Evolutionary conservation across 177 flowering plant species (phyloP).

Genomic region (Tripterygium wilfordii): DNA sequence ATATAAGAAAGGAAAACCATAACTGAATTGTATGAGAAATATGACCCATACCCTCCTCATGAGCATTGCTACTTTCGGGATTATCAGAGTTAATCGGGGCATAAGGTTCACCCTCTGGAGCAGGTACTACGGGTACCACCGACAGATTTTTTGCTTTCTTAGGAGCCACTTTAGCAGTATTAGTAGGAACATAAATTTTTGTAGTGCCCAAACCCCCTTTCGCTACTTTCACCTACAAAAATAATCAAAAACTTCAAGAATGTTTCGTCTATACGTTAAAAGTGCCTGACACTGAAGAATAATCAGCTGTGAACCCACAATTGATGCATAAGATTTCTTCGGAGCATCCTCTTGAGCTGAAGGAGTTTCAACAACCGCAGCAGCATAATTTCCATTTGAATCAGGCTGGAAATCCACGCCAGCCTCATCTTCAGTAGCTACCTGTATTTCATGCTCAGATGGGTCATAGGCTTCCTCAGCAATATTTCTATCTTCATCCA

Average conservation of each 20-base stretch:
- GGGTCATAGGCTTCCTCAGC: constrained; percentile 18
- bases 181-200: constrained; percentile 41
- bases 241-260: constrained; percentile 3
- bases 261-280: neutral
- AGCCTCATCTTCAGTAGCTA: constrained; percentile 13
- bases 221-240: constrained; percentile 29
- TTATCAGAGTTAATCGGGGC: constrained; percentile 20
- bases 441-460: constrained; percentile 19
- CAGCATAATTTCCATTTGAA: constrained; percentile 18
- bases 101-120: constrained; percentile 33
- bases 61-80: constrained; percentile 27
- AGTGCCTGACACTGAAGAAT: neutral
- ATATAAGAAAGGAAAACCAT: too few species aligned
- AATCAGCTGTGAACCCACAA: constrained; percentile 32
- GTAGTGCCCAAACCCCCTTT: constrained; percentile 25
- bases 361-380: constrained; percentile 24
- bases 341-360: constrained; percentile 39
- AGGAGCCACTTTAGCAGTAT: constrained; percentile 22
- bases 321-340: constrained; percentile 67
- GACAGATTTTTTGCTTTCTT: constrained; percentile 33
- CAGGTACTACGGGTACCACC: constrained; percentile 16
- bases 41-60: constrained; percentile 48
- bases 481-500: constrained; percentile 25
- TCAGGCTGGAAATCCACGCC: constrained; percentile 19
- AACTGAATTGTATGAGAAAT: too few species aligned